Percentiles rank a stretch among this genome's conserved stretches.
Conservation (phyloP, 2,329 filamentous ascomycete genomes). For the Mycogone perniciosa region DNA sequence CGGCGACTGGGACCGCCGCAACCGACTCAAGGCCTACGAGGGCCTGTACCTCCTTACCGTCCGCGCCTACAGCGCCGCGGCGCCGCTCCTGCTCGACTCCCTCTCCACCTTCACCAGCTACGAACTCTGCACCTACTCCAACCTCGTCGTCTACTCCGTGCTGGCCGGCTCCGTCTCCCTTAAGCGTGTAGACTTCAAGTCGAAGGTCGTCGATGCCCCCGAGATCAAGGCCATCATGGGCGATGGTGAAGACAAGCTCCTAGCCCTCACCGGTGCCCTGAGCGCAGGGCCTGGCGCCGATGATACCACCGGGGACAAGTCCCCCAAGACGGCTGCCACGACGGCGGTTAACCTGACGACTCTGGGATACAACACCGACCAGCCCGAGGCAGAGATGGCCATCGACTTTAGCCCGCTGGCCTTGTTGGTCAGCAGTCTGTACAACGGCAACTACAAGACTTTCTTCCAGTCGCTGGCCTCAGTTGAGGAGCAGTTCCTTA, state of each 20-base stretch:
- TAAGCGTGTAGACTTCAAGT: slow-evolving; percentile 97
- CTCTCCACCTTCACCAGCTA: slow-evolving; percentile 98
- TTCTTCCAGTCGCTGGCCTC: slow-evolving; percentile 87
- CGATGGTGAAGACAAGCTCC: slow-evolving; percentile 78
- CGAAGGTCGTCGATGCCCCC: slow-evolving; percentile 94
- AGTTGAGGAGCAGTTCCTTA: slow-evolving; percentile 91
- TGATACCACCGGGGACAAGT: slow-evolving; percentile 61
- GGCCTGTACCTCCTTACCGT: slow-evolving; percentile 88
- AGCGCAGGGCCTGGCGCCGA: slow-evolving; percentile 78
- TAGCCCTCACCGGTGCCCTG: slow-evolving; percentile 71
- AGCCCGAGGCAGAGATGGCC: slow-evolving; percentile 71
- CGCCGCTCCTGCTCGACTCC: slow-evolving; percentile 90
- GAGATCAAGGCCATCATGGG: slow-evolving; percentile 97
- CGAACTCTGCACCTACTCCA: slow-evolving; percentile 95
- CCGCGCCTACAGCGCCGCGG: slow-evolving; percentile 82
- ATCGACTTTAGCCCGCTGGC: slow-evolving; percentile 87
- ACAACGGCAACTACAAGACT: slow-evolving; percentile 86
- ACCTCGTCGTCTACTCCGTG: slow-evolving; percentile 90
- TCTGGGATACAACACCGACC: slow-evolving; percentile 62
- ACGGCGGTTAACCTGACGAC: slow-evolving; percentile 84
- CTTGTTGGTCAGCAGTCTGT: slow-evolving; percentile 82
- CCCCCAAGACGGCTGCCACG: slow-evolving; percentile 40
- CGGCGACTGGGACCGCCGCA: slow-evolving; percentile 97
- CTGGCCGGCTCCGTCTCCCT: slow-evolving; percentile 90
- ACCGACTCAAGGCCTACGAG: slow-evolving; percentile 97